These are phyloP conservation scores for Arthroderma uncinatum DNA, from an alignment of 2,329 filamentous ascomycete species.

Conservation along the genomic window DNA sequence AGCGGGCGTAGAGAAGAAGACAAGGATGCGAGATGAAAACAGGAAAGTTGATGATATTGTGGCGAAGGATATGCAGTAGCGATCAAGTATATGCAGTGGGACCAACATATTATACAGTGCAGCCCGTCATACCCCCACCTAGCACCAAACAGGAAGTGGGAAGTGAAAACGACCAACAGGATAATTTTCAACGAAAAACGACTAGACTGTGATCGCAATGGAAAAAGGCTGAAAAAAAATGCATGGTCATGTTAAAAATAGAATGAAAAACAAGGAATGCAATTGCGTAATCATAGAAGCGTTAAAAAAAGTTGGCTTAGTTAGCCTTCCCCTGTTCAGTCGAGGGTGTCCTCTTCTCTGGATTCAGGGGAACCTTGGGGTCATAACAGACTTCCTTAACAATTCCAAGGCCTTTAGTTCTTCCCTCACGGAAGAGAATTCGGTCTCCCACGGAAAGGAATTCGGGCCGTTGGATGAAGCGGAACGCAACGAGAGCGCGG, in stretches of 20 bases:
- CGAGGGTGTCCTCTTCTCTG: conserved; percentile 23
- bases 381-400: conserved; percentile 89
- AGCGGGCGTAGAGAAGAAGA: not conserved
- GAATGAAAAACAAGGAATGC: not conserved
- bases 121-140: conserved; percentile 1
- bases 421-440: conserved; percentile 82
- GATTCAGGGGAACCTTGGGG: conserved; percentile 42
- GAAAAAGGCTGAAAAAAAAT: no score
- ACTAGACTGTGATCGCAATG: not conserved
- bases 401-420: conserved; percentile 90
- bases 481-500: conserved; percentile 85
- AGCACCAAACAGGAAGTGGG: not conserved
- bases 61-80: not conserved
- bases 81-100: conserved; percentile 1
- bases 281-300: not conserved
- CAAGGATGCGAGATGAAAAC: not conserved
- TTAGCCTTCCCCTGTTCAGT: conserved; percentile 10
- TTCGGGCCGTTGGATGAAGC: conserved; percentile 87
- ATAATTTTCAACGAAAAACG: not conserved
- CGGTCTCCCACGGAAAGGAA: conserved; percentile 82
- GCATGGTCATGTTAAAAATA: not conserved
- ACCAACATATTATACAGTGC: not conserved
- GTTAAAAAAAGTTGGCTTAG: not conserved
- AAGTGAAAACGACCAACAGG: not conserved
- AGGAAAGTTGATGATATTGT: not conserved